phyloP scores from a whole-genome alignment of 2,329 filamentous ascomycete genomes.

The Dothideomycetes sp. region DNA sequence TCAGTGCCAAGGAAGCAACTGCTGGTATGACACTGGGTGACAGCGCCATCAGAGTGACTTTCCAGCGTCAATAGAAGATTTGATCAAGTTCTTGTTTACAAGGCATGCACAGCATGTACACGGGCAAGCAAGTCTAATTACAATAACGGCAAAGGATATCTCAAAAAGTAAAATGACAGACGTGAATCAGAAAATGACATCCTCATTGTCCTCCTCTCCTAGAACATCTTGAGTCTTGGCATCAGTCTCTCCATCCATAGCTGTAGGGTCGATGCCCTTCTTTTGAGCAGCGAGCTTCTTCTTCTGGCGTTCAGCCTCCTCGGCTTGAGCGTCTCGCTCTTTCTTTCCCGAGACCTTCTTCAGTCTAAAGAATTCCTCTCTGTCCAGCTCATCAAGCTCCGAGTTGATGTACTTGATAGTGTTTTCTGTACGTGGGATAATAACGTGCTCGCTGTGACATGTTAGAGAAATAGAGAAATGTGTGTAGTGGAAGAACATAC shows the following conservation, averaged over 20 bases:
- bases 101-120: conserved; percentile 2
- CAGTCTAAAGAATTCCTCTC: conserved; percentile 94
- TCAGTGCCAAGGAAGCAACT: conserved; percentile 87
- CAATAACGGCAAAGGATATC: conserved; percentile 13
- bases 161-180: conserved; percentile 9
- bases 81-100: neutral
- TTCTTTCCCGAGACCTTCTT: conserved; percentile 83
- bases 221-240: conserved; percentile 27
- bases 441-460: conserved; percentile 67
- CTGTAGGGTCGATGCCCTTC: conserved; percentile 12
- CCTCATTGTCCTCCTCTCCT: conserved; percentile 26
- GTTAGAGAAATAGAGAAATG: conserved; percentile 16
- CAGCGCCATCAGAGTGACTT: conserved; percentile 86
- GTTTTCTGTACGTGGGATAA: conserved; percentile 95
- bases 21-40: conserved; percentile 73
- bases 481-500: conserved; percentile 45
- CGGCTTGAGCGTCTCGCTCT: conserved; percentile 40
- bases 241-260: conserved; percentile 17
- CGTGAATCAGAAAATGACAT: conserved; percentile 23
- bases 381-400: conserved; percentile 90
- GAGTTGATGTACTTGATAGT: conserved; percentile 99
- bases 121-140: conserved; percentile 4
- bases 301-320: conserved; percentile 25
- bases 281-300: conserved; percentile 16
- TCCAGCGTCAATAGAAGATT: conserved; percentile 67